Conservation (phyloP, 345 rosid species). For the Mallotus nudiflorus region DNA sequence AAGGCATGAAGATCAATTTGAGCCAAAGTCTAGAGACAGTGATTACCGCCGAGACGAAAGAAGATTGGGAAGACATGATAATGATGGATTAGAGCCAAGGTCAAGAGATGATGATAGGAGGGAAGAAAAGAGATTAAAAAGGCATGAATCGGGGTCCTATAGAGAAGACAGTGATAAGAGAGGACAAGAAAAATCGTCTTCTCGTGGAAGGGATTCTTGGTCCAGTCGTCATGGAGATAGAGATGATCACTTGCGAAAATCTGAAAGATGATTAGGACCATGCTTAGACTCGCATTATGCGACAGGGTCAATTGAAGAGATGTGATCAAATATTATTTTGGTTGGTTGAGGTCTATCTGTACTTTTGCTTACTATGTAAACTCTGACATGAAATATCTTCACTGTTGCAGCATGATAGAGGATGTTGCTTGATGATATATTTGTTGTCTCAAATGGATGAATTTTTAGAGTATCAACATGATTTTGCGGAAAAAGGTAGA, state of each 20-base stretch:
- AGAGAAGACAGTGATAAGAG: conserved; percentile 33
- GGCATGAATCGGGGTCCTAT: conserved; percentile 40
- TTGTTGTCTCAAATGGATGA: neutral
- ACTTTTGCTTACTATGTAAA: neutral
- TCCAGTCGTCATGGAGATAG: conserved; percentile 30
- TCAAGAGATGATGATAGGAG: conserved; percentile 21
- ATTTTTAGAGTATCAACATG: neutral
- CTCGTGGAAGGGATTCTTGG: conserved; percentile 30
- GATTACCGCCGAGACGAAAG: conserved; percentile 37
- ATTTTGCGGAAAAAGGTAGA: too few relatives aligned
- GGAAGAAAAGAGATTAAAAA: conserved; percentile 38
- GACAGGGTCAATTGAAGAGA: neutral
- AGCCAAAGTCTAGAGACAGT: conserved; percentile 40
- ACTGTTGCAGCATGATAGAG: neutral
- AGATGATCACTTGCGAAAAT: conserved; percentile 26
- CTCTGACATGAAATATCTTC: neutral
- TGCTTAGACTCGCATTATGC: neutral
- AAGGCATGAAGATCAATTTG: conserved; percentile 33
- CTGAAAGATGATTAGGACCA: conserved; percentile 23
- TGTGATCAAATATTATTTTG: neutral
- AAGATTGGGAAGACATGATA: conserved; percentile 20
- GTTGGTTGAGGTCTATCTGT: neutral
- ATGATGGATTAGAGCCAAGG: conserved; percentile 24
- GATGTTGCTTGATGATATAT: conserved; percentile 6
- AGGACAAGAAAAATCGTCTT: conserved; percentile 21